Evolutionary conservation across 176 grass and related monocot species (phyloP), one percentile per base, ranked within the genome.

Genomic region (Triticum urartu): DNA sequence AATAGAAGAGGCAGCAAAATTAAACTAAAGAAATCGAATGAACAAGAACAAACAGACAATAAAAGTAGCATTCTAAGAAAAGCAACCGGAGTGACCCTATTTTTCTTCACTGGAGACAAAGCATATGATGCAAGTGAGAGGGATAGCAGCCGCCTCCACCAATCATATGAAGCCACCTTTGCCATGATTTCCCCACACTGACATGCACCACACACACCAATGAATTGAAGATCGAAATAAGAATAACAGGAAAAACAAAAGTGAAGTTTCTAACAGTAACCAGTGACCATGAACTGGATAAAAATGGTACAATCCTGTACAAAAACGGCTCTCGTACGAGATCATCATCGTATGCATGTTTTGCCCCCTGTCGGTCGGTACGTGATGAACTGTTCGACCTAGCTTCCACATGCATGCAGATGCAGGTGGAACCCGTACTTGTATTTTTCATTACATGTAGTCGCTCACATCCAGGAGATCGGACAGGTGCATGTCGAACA

Each of bases 381-480:
- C 80, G 34, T 77, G 83, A 32, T 73, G 24, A 63, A 66, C 32
- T 47, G 79, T 33, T 42, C 34, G 14, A 71, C 72, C 12, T 20
- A n/a, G 78, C 30, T 35, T 63, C 56, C 79, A 77, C 64, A 69
- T 32, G 21, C 63, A 68, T 32, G 21, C 34, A 71, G 18, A 18
- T 71, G 35, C 36, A 12, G 64, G 38, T 81, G 26, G 33, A 56
- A 56, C 12, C 86, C 50, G 84, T 79, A 66, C 84, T 60, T 33
- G 25, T 6, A 24, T 39, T 59, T 73, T 73, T 25, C 70, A 22
- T 20, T 87, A 85, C 86, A 91, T 82, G 64, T 91, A 91, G 71
- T 91, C 90, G 82, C 82, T 91, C 52, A 91, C 78, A 18, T 91
- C 90, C 21, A 91, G 82, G 40, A 91, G 82, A 43, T 85, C 90